Base-by-base conservation (phyloP, 352 stramenopile genomes). In the Albugo candida region DNA sequence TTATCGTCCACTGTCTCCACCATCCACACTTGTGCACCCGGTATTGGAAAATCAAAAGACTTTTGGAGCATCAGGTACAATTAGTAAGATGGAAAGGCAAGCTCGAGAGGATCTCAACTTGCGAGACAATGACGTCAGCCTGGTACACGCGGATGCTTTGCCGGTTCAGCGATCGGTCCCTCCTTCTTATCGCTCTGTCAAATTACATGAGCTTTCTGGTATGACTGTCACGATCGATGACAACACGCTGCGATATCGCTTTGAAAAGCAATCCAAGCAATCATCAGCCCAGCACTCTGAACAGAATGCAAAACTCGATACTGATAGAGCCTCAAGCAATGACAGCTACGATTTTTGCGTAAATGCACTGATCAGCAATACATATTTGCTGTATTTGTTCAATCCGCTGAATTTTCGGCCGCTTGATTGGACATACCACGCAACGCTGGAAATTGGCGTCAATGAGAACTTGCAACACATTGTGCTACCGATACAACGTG, bases 331-430 rank as follows among this genome's bases (percentile, higher is more conserved):
- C 8, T 31, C 24, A 31, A 3, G 24, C 36, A 31, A 8, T 31
- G 24, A 31, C 24, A 31, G 24, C 24, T 31, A 31, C 24, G 64
- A 79, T 19, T 51, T 87, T 36, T 86, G 72, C 46, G 61, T 91
- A 13, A 91, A 91, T 47, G 69, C 74, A 0, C 55, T 91, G 21
- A 70, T 85, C 44, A 83, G 72, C 63, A 91, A 87, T 52, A 79
- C 78, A 51, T 91, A 87, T 58, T 56, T 91, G 53, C 56, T 91
- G n/a, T 87, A 91, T 27, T 49, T 91, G 31, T 91, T 91, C 62
- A 91, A 91, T 45, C 74, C 78, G 39, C 58, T 85, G 36, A 56
- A 70, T 47, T 91, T 83, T 50, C 75, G 73, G 2, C 78, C 78
- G 11, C 61, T 88, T 39, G 75, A 91, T 51, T 91, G 75, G 75